Evolutionary conservation across 2,329 filamentous ascomycete genomes (phyloP), one percentile per base, ranked within the genome.

Genomic region (Pseudogymnoascus sp.): DNA sequence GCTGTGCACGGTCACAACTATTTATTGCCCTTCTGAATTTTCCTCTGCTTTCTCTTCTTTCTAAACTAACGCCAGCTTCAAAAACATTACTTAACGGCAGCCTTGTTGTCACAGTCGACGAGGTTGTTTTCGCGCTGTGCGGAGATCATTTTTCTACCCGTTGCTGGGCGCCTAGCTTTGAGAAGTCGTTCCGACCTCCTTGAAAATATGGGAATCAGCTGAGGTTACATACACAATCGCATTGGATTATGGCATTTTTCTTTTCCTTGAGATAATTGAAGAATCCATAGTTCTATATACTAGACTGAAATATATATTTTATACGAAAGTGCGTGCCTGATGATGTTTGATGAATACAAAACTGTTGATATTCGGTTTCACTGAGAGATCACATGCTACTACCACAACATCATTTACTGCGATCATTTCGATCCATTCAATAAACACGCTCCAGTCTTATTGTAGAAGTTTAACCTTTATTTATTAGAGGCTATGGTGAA

Each of bases 121-220:
- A 80, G 77, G 77, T 77, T 85, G 84, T 86, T 86, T 85, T 86
- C 83, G 83, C 81, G 82, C 86, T 86, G 84, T 74, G 84, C 85
- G 85, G 77, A 88, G 84, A 88, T 68, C 78, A 79, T 78, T 70
- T 71, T 74, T 12, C 4, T 62, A 82, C 84, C 84, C 84, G 83
- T 87, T 80, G 84, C 86, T 88, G 86, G 86, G 86, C 86, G 83
- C 86, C 86, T 81, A 82, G 77, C 77, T 81, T 86, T 82, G 84
- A 86, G 81, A 78, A 78, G 80, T 83, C 82, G 77, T 86, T 83
- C 76, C 76, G 82, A 82, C 79, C 77, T 79, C 81, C 76, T 76
- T 81, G 84, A 87, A 77, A 81, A 80, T 77, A 79, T 82, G 81
- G 86, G 86, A 88, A 88, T 88, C 86, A 88, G 86, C 83, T 81